Evolutionary conservation across 2,329 filamentous ascomycete species (phyloP).

Genomic region (Verticillium isaacii): DNA sequence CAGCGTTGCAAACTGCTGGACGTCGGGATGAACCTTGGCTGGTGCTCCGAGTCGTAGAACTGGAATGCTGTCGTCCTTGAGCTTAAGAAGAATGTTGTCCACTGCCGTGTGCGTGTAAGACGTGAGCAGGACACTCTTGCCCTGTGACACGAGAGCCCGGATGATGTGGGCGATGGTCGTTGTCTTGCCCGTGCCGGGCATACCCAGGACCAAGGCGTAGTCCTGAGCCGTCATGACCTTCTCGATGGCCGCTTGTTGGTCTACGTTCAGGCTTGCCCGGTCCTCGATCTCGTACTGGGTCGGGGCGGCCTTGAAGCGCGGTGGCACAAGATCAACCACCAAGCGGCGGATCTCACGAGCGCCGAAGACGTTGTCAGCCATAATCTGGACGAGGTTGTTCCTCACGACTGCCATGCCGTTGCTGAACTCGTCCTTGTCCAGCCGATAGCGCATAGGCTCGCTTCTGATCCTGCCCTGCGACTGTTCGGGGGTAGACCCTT

Average conservation of each 20-base stretch:
- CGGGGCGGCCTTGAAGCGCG: slow-evolving; percentile 64
- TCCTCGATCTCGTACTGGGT: slow-evolving; percentile 61
- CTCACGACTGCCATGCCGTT: slow-evolving; percentile 94
- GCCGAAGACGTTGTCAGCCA: slow-evolving; percentile 72
- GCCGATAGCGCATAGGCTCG: slow-evolving; percentile 65
- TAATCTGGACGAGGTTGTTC: slow-evolving; percentile 89
- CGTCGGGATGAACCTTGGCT: slow-evolving; percentile 82
- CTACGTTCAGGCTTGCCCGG: slow-evolving; percentile 71
- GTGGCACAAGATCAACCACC: slow-evolving; percentile 71
- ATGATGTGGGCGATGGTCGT: slow-evolving; percentile 98
- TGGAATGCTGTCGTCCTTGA: slow-evolving; percentile 70
- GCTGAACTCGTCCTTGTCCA: slow-evolving; percentile 98
- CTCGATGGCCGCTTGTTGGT: slow-evolving; percentile 80
- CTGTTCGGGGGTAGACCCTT: slow-evolving; percentile 47
- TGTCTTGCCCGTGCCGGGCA: slow-evolving; percentile 97
- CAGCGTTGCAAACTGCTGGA: slow-evolving; percentile 78
- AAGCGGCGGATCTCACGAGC: slow-evolving; percentile 70
- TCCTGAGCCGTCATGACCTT: slow-evolving; percentile 96
- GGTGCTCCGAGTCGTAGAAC: slow-evolving; percentile 81
- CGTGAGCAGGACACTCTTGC: slow-evolving; percentile 87
- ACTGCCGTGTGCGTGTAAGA: slow-evolving; percentile 98
- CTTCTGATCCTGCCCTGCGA: slow-evolving; percentile 47
- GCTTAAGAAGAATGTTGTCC: slow-evolving; percentile 94
- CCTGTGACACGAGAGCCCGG: slow-evolving; percentile 77
- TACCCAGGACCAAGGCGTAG: slow-evolving; percentile 94